Evolutionary conservation across 768 basidiomycete species (phyloP).

Genomic region (Boletus rufocinnamomeus): DNA sequence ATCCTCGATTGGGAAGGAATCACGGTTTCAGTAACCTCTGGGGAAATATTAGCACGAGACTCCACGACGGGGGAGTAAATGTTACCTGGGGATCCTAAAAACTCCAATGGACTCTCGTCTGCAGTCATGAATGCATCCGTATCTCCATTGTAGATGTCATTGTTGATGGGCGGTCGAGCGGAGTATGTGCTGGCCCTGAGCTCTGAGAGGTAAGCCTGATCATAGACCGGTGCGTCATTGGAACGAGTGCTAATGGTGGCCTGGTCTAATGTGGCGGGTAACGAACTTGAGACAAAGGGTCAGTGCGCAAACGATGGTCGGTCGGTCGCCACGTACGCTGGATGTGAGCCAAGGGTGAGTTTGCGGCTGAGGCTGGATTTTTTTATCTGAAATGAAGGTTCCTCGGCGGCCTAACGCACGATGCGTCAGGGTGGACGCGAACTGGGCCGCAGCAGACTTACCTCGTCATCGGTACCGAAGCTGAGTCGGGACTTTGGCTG

Average conservation of each 20-base stretch:
- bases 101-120: conserved; percentile 42
- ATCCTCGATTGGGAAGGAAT: conserved; percentile 77
- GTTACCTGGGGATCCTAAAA: conserved; percentile 34
- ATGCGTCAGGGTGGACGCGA: conserved; percentile 30
- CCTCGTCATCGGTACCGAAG: conserved; percentile 74
- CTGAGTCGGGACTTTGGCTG: conserved; percentile 71
- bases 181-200: conserved; percentile 77
- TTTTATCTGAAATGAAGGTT: conserved; percentile 74
- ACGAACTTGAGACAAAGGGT: conserved; percentile 30
- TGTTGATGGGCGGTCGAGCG: conserved; percentile 44
- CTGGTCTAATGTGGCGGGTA: conserved; percentile 55
- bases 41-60: conserved; percentile 7
- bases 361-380: conserved; percentile 77
- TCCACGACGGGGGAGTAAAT: not conserved
- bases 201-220: conserved; percentile 70
- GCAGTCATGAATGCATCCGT: conserved; percentile 49
- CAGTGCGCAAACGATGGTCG: conserved; percentile 1
- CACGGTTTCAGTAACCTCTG: conserved; percentile 42
- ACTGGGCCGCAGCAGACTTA: conserved; percentile 34
- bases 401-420: conserved; percentile 50
- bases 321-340: conserved; percentile 41
- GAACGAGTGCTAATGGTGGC: conserved; percentile 49
- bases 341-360: conserved; percentile 55
- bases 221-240: conserved; percentile 63
- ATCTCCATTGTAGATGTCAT: conserved; percentile 51